Base-by-base conservation (phyloP, 331 rosid species). In the Acacia pycnantha region DNA sequence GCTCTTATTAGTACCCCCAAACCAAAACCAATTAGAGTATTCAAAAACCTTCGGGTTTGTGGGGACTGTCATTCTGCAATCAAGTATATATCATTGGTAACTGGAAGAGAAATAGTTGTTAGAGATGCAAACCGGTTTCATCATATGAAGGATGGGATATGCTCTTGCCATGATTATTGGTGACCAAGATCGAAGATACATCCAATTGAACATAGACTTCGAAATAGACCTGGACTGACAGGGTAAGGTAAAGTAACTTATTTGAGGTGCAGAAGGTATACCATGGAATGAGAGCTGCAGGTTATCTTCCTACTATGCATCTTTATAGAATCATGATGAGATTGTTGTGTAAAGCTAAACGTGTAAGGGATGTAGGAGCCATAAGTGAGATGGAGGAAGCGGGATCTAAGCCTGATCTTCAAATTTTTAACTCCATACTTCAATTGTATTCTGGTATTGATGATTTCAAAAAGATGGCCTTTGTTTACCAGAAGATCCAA, bases 211-310 rank as follows among this genome's bases (percentile, higher is more conserved):
- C 56, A 27, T 21, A 40, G 24, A 75, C 22, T 79, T 67, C 48
- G 10, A 67, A 37, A 67, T 9, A 19, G 26, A 67, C 46, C 26
- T 29, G 43, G 70, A 66, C 72, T 16, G 26, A 7, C 26, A 35
- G 47, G n/a, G n/a, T n/a, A n/a, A n/a, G n/a, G n/a, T n/a, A n/a
- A n/a, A n/a, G n/a, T n/a, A 87, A 92, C 82, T 81, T 95, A 84
- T 92, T 95, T 86, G 98, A 93, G 89, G 98, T 89, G 78, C 92
- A 86, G 91, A 95, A 95, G 84, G 88, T 95, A 82, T 95, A 95
- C 84, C 87, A 89, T 48, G 98, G 98, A 84, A 95, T 95, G 98
- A 95, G 88, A 85, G 97, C 97, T 78, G 94, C 98, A 7, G 98
- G 98, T 86, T 92, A 89, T 90, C 86, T 95, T 81, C 98, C 98